Evolutionary conservation across 202 grass and related monocot species (phyloP), one percentile per base, ranked within the genome.

Genomic region (Schoenoplectus triqueter): DNA sequence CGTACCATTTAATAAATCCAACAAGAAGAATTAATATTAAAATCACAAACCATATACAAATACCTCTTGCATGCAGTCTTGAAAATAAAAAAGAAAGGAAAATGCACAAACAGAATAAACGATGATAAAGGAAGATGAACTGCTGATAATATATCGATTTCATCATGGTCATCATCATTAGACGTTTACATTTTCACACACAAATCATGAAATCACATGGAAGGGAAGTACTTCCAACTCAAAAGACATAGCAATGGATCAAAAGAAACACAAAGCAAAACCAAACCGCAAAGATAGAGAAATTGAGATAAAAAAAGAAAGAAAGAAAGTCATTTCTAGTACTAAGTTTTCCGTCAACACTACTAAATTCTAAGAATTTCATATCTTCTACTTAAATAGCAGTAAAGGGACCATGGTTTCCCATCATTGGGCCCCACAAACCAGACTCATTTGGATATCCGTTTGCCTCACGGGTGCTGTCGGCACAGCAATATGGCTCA

Each of bases 381-480:
- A 57, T 59, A 73, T 20, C 31, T 64, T 79, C 78, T 44, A 70
- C 18, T 87, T 85, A 92, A 78, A 95, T 92, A 86, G 90, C 90
- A 13, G 92, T 70, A 39, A 90, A 95, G 17, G 90, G 90, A 48
- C 88, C 90, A 73, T 92, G 90, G 68, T 92, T 84, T 71, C 85
- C 69, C 17, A 90, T 77, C 90, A 95, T 89, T 80, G 88, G 81
- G 63, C 87, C 90, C 92, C 92, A 95, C 84, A 95, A 77, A 50
- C 87, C 90, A 17, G 88, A 57, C 48, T 89, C 87, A 55, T 87
- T 44, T 5, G 90, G 60, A 86, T 91, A 85, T 71, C 85, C 87
- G 69, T 78, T 92, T 6, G 86, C 85, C 62, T 84, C 85, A 3
- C 86, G 88, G 80, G 85, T 92, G 15, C 64, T 88, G 59, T 95